Evolutionary conservation across 768 basidiomycete genomes (phyloP).

Genomic region (Dentipellis sp.): DNA sequence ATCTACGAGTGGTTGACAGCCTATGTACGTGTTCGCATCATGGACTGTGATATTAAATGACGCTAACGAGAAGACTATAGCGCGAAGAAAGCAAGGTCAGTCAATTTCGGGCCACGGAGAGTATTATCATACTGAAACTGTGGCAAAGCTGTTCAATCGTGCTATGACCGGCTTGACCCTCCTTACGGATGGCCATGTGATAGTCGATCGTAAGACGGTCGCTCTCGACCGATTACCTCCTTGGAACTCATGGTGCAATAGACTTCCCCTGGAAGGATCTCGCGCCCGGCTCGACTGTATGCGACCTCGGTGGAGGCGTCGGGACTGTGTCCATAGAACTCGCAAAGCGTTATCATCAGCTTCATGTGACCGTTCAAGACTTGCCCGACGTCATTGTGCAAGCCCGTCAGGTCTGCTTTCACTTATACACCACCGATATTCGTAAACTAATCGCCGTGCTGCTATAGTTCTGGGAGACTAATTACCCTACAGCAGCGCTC

Average conservation of each 20-base stretch:
- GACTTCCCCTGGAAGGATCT: conserved; percentile 19
- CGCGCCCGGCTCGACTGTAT: conserved; percentile 14
- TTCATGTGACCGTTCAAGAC: conserved; percentile 21
- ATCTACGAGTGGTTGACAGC: background rate
- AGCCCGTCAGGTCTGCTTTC: conserved; percentile 14
- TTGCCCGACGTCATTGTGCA: conserved; percentile 19
- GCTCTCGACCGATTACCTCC: background rate
- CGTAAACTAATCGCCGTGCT: no score
- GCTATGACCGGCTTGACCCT: background rate
- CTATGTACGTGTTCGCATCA: background rate
- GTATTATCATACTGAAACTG: no score
- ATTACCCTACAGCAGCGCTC: background rate
- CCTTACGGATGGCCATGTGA: background rate
- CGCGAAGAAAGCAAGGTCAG: background rate
- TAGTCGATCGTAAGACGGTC: background rate
- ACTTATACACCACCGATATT: background rate
- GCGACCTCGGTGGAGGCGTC: conserved; percentile 22
- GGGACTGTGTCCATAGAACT: conserved; percentile 21
- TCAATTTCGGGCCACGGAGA: background rate
- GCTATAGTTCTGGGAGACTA: background rate
- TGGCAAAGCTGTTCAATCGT: background rate
- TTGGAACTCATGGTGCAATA: background rate
- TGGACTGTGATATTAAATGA: background rate
- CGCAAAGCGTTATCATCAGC: conserved; percentile 18
- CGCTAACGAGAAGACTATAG: background rate